These are phyloP conservation scores for Aplosporella prunicola DNA, from an alignment of 2,329 filamentous ascomycete genomes.

Conservation along the genomic window DNA sequence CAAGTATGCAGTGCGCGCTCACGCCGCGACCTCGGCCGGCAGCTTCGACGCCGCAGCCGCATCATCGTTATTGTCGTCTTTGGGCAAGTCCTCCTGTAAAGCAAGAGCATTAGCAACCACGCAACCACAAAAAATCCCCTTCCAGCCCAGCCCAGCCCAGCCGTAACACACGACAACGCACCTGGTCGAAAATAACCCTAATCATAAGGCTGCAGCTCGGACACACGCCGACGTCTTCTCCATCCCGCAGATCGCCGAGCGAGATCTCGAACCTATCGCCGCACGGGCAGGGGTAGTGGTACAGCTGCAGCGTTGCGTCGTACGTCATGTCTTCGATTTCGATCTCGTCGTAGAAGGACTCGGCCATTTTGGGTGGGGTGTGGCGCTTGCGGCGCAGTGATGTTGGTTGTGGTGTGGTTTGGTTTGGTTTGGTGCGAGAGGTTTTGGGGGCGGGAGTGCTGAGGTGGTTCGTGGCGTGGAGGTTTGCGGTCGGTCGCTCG, in stretches of 20 bases:
- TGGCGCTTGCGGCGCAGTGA: too few species aligned
- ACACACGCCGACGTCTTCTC: conserved; percentile 91
- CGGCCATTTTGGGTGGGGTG: conserved; percentile 36
- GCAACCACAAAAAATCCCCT: conserved; percentile 18
- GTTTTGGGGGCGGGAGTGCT: too few species aligned
- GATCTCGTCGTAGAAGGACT: conserved; percentile 86
- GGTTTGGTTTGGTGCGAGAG: too few species aligned
- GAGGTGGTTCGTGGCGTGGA: too few species aligned
- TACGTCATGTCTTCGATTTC: conserved; percentile 97
- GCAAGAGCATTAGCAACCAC: conserved; percentile 14
- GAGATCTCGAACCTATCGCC: conserved; percentile 92
- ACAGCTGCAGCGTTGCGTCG: conserved; percentile 72
- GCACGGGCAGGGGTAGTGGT: conserved; percentile 94
- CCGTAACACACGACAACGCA: too few species aligned
- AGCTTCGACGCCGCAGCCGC: too few species aligned
- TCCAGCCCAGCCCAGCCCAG: not conserved
- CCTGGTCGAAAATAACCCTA: conserved; percentile 80
- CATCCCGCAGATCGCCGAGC: conserved; percentile 74
- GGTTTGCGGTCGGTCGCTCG: too few species aligned
- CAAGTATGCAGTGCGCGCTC: too few species aligned
- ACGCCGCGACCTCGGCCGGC: too few species aligned
- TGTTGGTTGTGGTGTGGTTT: too few species aligned
- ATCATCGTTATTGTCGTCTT: too few species aligned
- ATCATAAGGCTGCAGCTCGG: conserved; percentile 98
- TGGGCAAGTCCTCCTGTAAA: too few species aligned